Conservation (phyloP, 2,329 filamentous ascomycete species). For the Aspergillus viridinutans region DNA sequence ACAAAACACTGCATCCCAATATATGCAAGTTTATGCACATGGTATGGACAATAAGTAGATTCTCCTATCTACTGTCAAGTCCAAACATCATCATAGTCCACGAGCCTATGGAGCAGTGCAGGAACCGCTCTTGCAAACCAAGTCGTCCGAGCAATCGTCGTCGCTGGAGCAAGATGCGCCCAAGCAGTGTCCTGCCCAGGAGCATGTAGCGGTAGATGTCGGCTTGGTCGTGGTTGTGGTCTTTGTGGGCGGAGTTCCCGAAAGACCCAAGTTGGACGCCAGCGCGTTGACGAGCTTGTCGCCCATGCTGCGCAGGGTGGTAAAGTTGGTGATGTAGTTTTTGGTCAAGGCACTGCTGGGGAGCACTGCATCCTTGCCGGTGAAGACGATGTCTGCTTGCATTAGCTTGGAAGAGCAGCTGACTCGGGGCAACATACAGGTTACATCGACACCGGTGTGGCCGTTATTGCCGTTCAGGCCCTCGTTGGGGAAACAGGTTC, state of each 20-base stretch:
- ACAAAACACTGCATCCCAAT: too few species aligned
- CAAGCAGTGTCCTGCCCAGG: background rate
- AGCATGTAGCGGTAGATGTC: conserved; percentile 30
- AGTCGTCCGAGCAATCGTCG: background rate
- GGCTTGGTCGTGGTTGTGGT: conserved; percentile 19
- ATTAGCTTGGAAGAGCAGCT: background rate
- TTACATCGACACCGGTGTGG: conserved; percentile 25
- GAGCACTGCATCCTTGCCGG: conserved; percentile 22
- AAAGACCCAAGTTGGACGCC: conserved; percentile 16
- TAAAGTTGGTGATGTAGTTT: conserved; percentile 27
- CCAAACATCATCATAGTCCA: background rate
- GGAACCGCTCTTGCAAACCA: background rate
- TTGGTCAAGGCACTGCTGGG: conserved; percentile 20
- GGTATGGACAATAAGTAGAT: too few species aligned
- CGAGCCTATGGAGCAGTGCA: background rate
- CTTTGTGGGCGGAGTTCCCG: background rate
- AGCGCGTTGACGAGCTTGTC: conserved; percentile 22
- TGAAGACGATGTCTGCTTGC: conserved; percentile 27
- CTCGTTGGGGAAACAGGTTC: conserved; percentile 29
- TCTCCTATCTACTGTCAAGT: too few species aligned
- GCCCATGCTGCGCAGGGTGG: conserved; percentile 24
- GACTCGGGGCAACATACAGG: conserved; percentile 16
- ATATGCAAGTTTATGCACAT: too few species aligned
- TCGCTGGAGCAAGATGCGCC: background rate
- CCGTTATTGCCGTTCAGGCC: conserved; percentile 23